Base-by-base conservation (phyloP, 331 rosid species). In the Dryas integrifolia region DNA sequence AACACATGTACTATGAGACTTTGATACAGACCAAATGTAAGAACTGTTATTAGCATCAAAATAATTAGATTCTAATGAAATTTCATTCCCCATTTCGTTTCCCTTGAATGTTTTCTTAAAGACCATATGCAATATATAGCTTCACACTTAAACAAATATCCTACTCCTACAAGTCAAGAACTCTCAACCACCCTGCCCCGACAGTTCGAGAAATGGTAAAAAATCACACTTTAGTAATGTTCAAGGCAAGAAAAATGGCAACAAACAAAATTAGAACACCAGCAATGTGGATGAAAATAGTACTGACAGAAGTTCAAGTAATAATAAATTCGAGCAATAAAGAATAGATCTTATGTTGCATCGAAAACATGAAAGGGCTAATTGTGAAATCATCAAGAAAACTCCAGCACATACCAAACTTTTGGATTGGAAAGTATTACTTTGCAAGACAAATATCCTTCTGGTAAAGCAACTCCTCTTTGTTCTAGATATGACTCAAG, bases 401-500 rank as follows among this genome's bases (percentile, higher is more conserved):
- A 67, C 18, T 79, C 56, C 63, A 73, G 70, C 45, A 41, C 83
- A 80, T 94, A 94, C 98, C 90, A 55, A 50, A 82, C 78, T 69
- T 89, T 88, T 39, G 96, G 95, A 82, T 94, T 85, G 83, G 95
- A 90, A 69, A 94, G 96, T 65, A 94, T 67, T 69, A 94, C 91
- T 86, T 89, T 89, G 76, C 82, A 88, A 30, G 95, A 82, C 44
- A 94, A 70, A 79, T 84, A 86, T 78, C 89, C 97, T 77, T 86
- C 71, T n/a, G 92, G 91, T 40, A 88, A 80, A 58, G 73, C 70
- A 75, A 86, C 84, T 82, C 98, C 98, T 86, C 98, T 88, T 75
- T 82, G 96, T 84, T 84, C 95, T 74, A 94, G 86, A 82, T 94
- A 94, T 7, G 97, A 86, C 60, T 88, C 91, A 52, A 94, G 97